Percentiles rank a stretch among this genome's conserved stretches.
phyloP scores from a whole-genome alignment of 2,329 filamentous ascomycete species.

The Chrysosporium queenslandicum region DNA sequence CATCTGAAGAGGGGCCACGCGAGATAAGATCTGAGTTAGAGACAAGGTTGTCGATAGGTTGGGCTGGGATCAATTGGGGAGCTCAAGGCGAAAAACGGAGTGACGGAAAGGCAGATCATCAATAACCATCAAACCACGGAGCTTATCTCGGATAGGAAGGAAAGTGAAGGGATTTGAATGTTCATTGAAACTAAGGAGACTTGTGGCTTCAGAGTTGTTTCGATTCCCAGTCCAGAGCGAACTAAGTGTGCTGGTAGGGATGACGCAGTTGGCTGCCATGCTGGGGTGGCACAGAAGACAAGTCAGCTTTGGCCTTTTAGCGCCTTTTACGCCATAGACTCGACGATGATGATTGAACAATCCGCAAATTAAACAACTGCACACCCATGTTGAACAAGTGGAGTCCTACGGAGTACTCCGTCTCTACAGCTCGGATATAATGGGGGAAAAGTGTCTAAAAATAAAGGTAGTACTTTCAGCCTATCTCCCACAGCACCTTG shows the following conservation, averaged over 20 bases:
- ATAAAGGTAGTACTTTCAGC: neutral
- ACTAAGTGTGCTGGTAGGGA: conserved; percentile 13
- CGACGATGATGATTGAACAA: conserved; percentile 5
- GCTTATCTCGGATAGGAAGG: neutral
- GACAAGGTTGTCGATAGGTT: conserved; percentile 6
- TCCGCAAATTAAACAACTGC: conserved; percentile 6
- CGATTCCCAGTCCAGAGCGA: neutral
- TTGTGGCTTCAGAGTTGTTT: conserved; percentile 9
- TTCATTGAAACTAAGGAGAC: neutral
- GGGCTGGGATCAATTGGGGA: conserved; percentile 2
- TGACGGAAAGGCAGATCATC: neutral
- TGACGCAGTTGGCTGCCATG: conserved; percentile 18
- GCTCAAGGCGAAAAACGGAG: neutral
- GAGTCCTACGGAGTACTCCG: neutral
- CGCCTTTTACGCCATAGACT: conserved; percentile 11
- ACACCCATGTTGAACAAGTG: neutral
- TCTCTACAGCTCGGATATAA: neutral
- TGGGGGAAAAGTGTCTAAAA: neutral
- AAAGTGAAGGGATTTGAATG: neutral
- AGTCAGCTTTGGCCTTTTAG: conserved; percentile 11
- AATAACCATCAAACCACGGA: neutral
- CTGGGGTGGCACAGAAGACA: conserved; percentile 8
- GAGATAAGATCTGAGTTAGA: neutral
- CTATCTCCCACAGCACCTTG: neutral
- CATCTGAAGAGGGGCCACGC: conserved; percentile 6